These are phyloP conservation scores for Chlamydomonas schloesseri DNA, from an alignment of 139 green algal species.

Conservation along the genomic window DNA sequence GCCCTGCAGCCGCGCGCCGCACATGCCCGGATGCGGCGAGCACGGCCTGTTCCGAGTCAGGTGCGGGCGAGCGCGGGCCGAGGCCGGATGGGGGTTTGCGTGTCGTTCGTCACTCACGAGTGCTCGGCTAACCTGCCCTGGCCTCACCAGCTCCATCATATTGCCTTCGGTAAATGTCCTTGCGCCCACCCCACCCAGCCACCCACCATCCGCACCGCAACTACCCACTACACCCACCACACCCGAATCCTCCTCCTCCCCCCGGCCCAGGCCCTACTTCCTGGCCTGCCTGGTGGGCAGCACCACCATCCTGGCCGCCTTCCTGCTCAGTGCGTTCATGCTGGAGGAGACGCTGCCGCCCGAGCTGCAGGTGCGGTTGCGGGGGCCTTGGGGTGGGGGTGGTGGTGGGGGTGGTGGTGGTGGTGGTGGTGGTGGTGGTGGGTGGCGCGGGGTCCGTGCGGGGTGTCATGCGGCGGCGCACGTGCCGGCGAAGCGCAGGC, in stretches of 20 bases:
- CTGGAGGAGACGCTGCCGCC: conserved; percentile 73
- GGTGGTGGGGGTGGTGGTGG: not conserved
- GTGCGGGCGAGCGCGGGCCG: not conserved
- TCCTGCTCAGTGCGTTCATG: conserved; percentile 35
- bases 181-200: no score
- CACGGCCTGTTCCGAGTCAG: conserved; percentile 2
- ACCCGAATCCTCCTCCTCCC: not conserved
- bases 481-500: no score
- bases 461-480: no score
- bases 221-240: not conserved
- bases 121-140: no score
- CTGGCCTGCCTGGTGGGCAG: conserved; percentile 69
- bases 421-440: not conserved
- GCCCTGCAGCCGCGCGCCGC: conserved; percentile 38
- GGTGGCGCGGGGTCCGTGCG: no score
- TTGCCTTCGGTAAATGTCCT: no score
- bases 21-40: conserved; percentile 34
- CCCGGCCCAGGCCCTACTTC: conserved; percentile 74
- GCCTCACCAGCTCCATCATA: no score
- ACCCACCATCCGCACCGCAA: no score
- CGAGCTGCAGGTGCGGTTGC: conserved; percentile 14
- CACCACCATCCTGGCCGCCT: conserved; percentile 35
- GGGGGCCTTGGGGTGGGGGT: not conserved
- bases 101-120: no score
- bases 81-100: no score